Evolutionary conservation across 2,329 filamentous ascomycete genomes (phyloP).

Genomic region (Beauveria sp.): DNA sequence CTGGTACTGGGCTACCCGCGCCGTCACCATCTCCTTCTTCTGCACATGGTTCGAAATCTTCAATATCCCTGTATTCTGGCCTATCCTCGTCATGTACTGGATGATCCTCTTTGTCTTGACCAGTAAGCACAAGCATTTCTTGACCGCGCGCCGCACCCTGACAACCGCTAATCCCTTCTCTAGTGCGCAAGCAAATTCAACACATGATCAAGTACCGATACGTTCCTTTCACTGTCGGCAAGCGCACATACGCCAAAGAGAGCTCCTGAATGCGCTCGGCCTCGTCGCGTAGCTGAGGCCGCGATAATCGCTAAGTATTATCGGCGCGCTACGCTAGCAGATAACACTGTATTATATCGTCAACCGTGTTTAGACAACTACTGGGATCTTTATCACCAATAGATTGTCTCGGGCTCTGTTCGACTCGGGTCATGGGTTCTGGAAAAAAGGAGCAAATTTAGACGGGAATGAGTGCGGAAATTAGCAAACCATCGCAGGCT

Average conservation of each 20-base stretch:
- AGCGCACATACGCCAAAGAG: slow-evolving; percentile 68
- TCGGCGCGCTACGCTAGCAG: background rate
- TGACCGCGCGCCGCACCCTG: background rate
- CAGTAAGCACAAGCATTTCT: slow-evolving; percentile 61
- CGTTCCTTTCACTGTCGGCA: slow-evolving; percentile 87
- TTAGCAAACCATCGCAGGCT: background rate
- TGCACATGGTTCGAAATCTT: slow-evolving; percentile 94
- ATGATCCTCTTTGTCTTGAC: slow-evolving; percentile 92
- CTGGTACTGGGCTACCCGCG: slow-evolving; percentile 92
- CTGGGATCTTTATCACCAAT: background rate
- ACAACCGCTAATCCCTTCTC: slow-evolving; percentile 5
- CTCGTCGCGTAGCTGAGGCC: background rate
- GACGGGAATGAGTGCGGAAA: slow-evolving; percentile 2
- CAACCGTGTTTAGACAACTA: background rate
- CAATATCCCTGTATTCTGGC: slow-evolving; percentile 98
- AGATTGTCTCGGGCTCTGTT: background rate
- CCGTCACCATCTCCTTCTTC: slow-evolving; percentile 71
- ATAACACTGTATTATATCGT: slow-evolving; percentile 5
- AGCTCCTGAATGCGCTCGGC: slow-evolving; percentile 31
- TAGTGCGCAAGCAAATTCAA: slow-evolving; percentile 98
- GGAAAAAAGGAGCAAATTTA: slow-evolving; percentile 10
- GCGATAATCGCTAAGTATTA: background rate
- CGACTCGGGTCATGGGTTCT: slow-evolving; percentile 6
- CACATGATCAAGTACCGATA: slow-evolving; percentile 99
- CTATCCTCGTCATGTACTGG: slow-evolving; percentile 97